Evolutionary conservation across 345 rosid species (phyloP).

Genomic region (Eucalyptus paniculata): DNA sequence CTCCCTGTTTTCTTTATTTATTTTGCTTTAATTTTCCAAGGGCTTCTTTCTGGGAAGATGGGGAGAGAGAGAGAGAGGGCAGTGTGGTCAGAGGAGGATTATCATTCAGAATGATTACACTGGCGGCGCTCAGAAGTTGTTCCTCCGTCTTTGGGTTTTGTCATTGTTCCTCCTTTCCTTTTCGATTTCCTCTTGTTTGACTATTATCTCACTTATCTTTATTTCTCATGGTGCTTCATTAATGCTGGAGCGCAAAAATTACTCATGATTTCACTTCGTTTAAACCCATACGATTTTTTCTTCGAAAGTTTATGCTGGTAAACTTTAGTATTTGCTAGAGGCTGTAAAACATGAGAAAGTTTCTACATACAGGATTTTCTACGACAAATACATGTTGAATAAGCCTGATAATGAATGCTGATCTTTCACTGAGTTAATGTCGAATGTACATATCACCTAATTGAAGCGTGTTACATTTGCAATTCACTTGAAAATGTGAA

Average conservation of each 20-base stretch:
- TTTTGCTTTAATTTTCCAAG: neutral
- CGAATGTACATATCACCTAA: neutral
- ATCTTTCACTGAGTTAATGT: neutral
- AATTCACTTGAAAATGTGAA: neutral
- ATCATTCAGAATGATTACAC: slow-evolving; percentile 32
- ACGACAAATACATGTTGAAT: neutral
- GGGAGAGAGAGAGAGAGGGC: neutral
- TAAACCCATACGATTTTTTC: neutral
- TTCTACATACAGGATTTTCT: neutral
- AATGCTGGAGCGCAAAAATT: neutral
- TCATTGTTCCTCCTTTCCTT: neutral
- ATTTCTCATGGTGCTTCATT: neutral
- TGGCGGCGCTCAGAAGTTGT: slow-evolving; percentile 34
- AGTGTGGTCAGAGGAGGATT: neutral
- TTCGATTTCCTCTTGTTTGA: neutral
- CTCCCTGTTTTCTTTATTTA: neutral
- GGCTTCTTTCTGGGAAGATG: neutral
- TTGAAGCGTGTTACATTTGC: neutral
- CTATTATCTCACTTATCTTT: neutral
- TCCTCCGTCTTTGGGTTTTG: slow-evolving; percentile 14
- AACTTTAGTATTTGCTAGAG: neutral
- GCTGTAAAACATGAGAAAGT: neutral
- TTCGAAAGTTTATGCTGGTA: neutral
- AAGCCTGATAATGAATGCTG: neutral
- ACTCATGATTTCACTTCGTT: neutral